Conservation (phyloP, 306 rosid species). For the Castanopsis chinensis region DNA sequence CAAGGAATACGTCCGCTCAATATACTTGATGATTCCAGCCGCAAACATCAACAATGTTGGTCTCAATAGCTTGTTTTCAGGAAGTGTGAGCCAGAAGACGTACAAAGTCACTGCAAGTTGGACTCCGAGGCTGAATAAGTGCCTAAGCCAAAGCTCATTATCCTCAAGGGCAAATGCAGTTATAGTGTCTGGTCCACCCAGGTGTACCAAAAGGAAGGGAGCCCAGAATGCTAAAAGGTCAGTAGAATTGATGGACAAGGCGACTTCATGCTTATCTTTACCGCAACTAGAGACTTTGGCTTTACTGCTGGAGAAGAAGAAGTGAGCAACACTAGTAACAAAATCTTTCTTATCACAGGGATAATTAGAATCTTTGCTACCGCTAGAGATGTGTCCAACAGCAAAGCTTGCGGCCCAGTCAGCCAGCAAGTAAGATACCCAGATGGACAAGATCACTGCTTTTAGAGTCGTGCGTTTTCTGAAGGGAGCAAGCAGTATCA, state of each 20-base stretch:
- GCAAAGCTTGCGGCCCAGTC: slow-evolving; percentile 1
- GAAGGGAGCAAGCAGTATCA: background rate
- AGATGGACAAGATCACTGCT: background rate
- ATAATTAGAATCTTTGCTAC: background rate
- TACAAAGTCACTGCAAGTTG: slow-evolving; percentile 15
- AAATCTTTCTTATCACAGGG: no score
- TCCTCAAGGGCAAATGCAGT: slow-evolving; percentile 44
- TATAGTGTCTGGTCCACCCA: slow-evolving; percentile 28
- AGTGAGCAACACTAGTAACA: no score
- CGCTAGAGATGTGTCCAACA: slow-evolving; percentile 9
- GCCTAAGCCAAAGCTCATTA: slow-evolving; percentile 39
- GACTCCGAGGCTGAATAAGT: slow-evolving; percentile 16
- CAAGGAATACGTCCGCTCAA: slow-evolving; percentile 27
- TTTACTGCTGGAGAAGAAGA: no score
- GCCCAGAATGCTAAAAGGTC: slow-evolving; percentile 19
- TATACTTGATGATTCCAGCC: slow-evolving; percentile 37
- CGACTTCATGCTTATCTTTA: no score
- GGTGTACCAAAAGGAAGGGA: slow-evolving; percentile 23
- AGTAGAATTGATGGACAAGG: no score
- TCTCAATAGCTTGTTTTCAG: slow-evolving; percentile 7
- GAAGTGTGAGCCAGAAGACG: slow-evolving; percentile 29
- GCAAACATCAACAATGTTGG: slow-evolving; percentile 21
- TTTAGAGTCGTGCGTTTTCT: background rate
- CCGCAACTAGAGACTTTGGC: no score
- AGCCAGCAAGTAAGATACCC: slow-evolving; percentile 5